These are phyloP conservation scores for Scheffersomyces segobiensis DNA, from an alignment of 1,139 yeast species.

Conservation along the genomic window DNA sequence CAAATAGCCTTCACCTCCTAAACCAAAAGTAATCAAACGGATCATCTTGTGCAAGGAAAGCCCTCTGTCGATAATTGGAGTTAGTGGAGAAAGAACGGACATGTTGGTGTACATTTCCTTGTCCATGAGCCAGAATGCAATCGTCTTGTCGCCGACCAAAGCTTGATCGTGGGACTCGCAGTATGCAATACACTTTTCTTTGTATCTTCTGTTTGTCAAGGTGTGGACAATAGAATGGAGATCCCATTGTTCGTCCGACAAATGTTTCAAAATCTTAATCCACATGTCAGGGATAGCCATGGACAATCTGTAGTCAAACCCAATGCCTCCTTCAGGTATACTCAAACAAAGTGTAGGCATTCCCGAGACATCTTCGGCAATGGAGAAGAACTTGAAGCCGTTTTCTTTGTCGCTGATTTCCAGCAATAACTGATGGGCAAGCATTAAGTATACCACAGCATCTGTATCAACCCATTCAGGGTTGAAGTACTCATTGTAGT, in stretches of 20 bases:
- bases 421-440: slow-evolving; percentile 77
- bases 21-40: slow-evolving; percentile 76
- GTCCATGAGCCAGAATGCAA: slow-evolving; percentile 98
- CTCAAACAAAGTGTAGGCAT: slow-evolving; percentile 93
- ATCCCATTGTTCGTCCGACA: slow-evolving; percentile 89
- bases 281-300: slow-evolving; percentile 99
- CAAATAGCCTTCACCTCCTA: slow-evolving; percentile 95
- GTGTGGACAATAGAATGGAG: slow-evolving; percentile 77
- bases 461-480: slow-evolving; percentile 82
- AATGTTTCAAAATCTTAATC: slow-evolving; percentile 89
- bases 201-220: slow-evolving; percentile 83
- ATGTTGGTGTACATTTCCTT: slow-evolving; percentile 97
- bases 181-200: slow-evolving; percentile 87
- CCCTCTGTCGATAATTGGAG: slow-evolving; percentile 85
- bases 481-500: slow-evolving; percentile 87
- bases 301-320: slow-evolving; percentile 88
- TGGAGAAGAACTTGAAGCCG: slow-evolving; percentile 61
- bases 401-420: slow-evolving; percentile 41
- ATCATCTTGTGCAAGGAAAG: slow-evolving; percentile 88
- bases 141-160: slow-evolving; percentile 91
- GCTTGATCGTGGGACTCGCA: slow-evolving; percentile 98
- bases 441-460: slow-evolving; percentile 81
- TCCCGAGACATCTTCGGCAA: slow-evolving; percentile 97
- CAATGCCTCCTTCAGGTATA: slow-evolving; percentile 76
- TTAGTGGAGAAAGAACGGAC: slow-evolving; percentile 72